Evolutionary conservation across 805 yeast species (phyloP), one percentile per base, ranked within the genome.

Genomic region (Candida adriatica): DNA sequence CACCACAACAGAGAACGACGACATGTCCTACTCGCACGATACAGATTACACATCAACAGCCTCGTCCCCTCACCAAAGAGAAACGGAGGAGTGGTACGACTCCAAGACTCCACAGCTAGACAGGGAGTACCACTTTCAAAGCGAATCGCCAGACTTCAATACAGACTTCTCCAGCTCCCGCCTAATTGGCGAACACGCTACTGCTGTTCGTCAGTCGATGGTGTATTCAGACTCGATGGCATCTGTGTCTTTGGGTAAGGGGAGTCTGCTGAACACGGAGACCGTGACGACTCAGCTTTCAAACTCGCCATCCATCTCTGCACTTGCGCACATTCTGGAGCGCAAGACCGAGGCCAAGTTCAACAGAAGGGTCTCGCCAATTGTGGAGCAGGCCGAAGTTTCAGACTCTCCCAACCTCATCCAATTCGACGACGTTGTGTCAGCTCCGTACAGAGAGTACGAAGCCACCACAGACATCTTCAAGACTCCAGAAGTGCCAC

Each of bases 241-340:
- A 8, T 48, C 53, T 1, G 29, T 37, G 22, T 3, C 38, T 17
- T 9, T n/a, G 25, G 13, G 18, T 37, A 28, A 9, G 27, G 2
- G 33, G 30, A 17, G 19, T 23, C 16, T n/a, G 26, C 27, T 17
- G 13, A 31, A 32, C 20, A 33, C 38, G 11, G 34, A 33, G 28
- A 27, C 56, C 13, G 56, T 57, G 24, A 60, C 64, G 57, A 59
- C 66, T 4, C n/a, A n/a, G n/a, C n/a, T n/a, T n/a, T n/a, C n/a
- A n/a, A 53, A 63, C 15, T 63, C 68, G 2, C 70, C 70, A 4
- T 62, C 68, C 1, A 46, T 64, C 22, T 57, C 64, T 35, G 68
- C 67, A 0, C 38, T 64, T n/a, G 66, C 67, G 2, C 55, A 56
- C 22, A 54, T 63, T 16, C 44, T 64, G 23, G 62, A 57, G 34